Evolutionary conservation across 306 rosid species (phyloP), one percentile per base, ranked within the genome.

Genomic region (Vicia faba): DNA sequence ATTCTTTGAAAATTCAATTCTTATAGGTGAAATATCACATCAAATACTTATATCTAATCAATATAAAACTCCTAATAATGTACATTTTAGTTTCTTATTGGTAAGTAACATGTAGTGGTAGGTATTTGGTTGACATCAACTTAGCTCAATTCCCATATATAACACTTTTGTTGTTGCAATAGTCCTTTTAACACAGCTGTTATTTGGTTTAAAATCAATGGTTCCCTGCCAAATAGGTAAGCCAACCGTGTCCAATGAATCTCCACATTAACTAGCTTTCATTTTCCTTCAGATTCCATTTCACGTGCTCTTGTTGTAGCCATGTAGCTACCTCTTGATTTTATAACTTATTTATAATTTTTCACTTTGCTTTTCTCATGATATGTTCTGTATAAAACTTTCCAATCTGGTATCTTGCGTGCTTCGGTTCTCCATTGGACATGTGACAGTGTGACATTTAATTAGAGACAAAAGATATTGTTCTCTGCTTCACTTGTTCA

Each of bases 291-390:
- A 51, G 55, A 78, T 72, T 78, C 71, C 68, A 45, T 51, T 74
- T 61, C 78, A 71, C 72, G 75, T 58, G 76, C 64, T 66, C 53
- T 60, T 66, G 82, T 43, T 69, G 15, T 72, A 63, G 20, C 61
- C 56, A 18, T 18, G 8, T 53, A 40, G 56, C 13, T 62, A 31
- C 4, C 11, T 28, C 9, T 3, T 50, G 39, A 18, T 50, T 50
- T 38, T 45, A 40, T 23, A 4, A 12, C 43, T 64, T 6, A 33
- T 59, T 23, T 26, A 13, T 11, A 3, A 43, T 54, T 62, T 59
- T 59, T 23, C 60, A 46, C 61, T 54, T 54, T 3, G 64, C 46
- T 35, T 26, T 49, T 33, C 31, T 3, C 29, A 61, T 11, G 23
- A 8, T 38, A 6, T 51, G 38, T 26, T 55, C 61, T 35, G 36